Evolutionary conservation across 2,329 filamentous ascomycete species (phyloP), one percentile per base, ranked within the genome.

Genomic region (Paraphaeosphaeria minitans): DNA sequence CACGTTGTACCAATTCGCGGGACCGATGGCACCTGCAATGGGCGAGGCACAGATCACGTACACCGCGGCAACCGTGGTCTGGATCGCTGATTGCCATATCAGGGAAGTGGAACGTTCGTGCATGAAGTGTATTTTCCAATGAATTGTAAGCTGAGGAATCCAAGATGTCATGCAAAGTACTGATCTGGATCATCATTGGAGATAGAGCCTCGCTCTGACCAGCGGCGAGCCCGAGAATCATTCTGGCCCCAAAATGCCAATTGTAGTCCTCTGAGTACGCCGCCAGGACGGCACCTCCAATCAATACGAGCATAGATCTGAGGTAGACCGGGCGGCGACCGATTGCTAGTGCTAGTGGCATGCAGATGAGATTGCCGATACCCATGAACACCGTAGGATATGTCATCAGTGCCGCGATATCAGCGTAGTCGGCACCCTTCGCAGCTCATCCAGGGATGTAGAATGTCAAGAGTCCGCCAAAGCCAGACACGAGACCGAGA

Each of bases 141-240:
- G 3, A 16, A n/a, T 3, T 41, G n/a, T 41, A 16, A 41, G 37
- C 37, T 35, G 16, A 41, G 13, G n/a, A 7, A 4, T 4, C 3
- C 37, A 41, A 7, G n/a, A n/a, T 7, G n/a, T n/a, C 37, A 16
- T n/a, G 6, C 13, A 41, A n/a, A 16, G 16, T 41, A 33, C 60
- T 57, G 50, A 66, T 65, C 58, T 69, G 63, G 13, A 70, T 68
- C 63, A 81, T 79, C 73, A 81, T 73, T 0, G 78, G 78, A 2
- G 78, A 74, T 3, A 81, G 66, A 3, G 78, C 77, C 57, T 80
- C 78, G 51, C 75, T 78, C 60, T 80, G 78, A 8, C 78, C 79
- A 6, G 78, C 77, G 2, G 77, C 74, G 5, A 81, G 57, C 0
- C 77, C 77, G 7, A 80, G 64, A 0, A 80, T 45, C 69, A 77